These are phyloP conservation scores for Solanum gracilifrons DNA, from an alignment of 257 asterid species.

Conservation along the genomic window DNA sequence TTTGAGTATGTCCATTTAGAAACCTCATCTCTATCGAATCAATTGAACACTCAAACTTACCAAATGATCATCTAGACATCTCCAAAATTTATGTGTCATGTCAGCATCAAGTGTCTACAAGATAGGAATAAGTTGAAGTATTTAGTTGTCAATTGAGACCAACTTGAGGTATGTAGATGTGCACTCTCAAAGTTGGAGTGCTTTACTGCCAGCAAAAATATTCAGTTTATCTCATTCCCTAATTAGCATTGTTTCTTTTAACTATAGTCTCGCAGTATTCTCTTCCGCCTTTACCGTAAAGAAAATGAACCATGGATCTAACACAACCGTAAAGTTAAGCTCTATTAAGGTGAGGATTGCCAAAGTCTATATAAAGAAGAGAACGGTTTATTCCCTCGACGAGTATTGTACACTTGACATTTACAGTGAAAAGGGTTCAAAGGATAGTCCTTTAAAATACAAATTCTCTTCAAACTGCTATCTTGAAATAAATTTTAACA, in stretches of 20 bases:
- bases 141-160: background rate
- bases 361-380: background rate
- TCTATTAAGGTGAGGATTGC: background rate
- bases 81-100: background rate
- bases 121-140: background rate
- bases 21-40: background rate
- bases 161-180: too few species aligned
- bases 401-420: background rate
- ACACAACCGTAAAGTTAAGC: background rate
- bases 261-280: background rate
- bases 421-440: background rate
- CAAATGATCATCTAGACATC: too few species aligned
- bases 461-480: background rate
- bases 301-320: background rate
- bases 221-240: background rate
- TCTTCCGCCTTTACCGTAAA: background rate
- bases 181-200: background rate
- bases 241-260: background rate
- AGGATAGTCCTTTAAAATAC: background rate
- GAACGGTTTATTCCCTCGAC: background rate
- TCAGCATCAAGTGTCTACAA: background rate
- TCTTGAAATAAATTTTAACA: background rate
- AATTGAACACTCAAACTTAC: too few species aligned
- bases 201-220: background rate
- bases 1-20: background rate